A percentile compares a stretch with the other conserved stretches of the same genome.
Evolutionary conservation across 805 yeast genomes (phyloP).

Genomic region (Zygosaccharomyces lentus): DNA sequence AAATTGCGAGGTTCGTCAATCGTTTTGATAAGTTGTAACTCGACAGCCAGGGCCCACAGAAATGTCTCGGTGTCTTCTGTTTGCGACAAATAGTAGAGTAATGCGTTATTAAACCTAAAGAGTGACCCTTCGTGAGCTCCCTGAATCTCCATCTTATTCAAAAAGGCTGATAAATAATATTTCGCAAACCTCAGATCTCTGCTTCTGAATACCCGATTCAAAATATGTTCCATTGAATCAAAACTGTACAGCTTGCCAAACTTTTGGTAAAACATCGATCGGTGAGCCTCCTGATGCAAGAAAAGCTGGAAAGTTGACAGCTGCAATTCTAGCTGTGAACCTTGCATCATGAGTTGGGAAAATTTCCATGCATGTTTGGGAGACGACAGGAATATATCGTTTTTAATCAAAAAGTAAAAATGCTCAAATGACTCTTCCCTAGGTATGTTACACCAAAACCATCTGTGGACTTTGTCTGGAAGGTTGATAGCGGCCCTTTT

Average conservation of each 20-base stretch:
- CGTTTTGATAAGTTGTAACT: conserved; percentile 9
- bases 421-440: conserved; percentile 21
- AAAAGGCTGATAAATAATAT: conserved; percentile 22
- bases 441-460: conserved; percentile 26
- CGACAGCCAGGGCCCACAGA: conserved; percentile 16
- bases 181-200: conserved; percentile 21
- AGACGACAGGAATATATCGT: conserved; percentile 21
- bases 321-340: conserved; percentile 28
- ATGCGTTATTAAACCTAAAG: conserved; percentile 22
- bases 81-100: conserved; percentile 19
- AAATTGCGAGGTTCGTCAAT: neutral
- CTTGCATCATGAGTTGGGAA: conserved; percentile 21
- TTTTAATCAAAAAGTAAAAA: conserved; percentile 25
- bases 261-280: conserved; percentile 14
- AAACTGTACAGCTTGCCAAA: conserved; percentile 25
- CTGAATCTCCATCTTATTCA: conserved; percentile 17
- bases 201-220: conserved; percentile 13
- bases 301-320: conserved; percentile 29
- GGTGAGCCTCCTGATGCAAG: conserved; percentile 15
- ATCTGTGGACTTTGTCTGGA: conserved; percentile 24
- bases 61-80: conserved; percentile 24
- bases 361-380: conserved; percentile 13
- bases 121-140: conserved; percentile 7
- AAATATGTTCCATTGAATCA: conserved; percentile 17
- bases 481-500: conserved; percentile 14